These are phyloP conservation scores for Capronia coronata DNA, from an alignment of 2,329 filamentous ascomycete species.

Conservation along the genomic window DNA sequence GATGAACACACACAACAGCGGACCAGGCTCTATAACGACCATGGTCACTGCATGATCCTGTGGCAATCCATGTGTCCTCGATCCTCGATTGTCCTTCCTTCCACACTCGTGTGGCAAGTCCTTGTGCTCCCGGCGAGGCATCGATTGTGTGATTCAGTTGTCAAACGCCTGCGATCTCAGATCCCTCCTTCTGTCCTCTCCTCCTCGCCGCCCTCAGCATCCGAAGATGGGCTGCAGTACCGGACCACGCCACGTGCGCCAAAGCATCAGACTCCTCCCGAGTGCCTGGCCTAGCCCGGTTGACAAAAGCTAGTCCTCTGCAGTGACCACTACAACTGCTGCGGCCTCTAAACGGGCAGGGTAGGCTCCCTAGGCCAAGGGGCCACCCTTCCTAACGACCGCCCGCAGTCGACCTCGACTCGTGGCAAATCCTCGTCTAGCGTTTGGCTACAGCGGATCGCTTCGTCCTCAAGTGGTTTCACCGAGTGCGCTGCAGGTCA, in stretches of 20 bases:
- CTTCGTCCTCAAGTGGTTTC: background rate
- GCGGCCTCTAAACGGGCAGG: background rate
- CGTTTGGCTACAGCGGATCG: background rate
- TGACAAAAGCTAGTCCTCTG: too few relatives aligned
- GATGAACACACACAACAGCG: too few relatives aligned
- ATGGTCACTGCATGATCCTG: too few relatives aligned
- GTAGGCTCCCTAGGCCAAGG: background rate
- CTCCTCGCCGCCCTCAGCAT: background rate
- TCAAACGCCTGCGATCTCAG: background rate
- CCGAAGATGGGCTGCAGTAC: background rate
- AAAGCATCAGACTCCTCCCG: background rate
- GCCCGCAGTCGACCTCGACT: background rate
- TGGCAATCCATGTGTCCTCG: background rate
- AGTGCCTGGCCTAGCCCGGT: background rate
- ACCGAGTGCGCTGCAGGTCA: background rate
- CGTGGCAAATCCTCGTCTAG: background rate
- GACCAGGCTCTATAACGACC: too few relatives aligned
- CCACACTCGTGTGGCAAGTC: background rate
- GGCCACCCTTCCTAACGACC: background rate
- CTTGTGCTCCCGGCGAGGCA: background rate
- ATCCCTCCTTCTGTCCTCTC: background rate
- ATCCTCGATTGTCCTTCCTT: background rate
- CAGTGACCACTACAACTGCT: background rate
- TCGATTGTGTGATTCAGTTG: background rate
- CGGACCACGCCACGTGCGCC: slow-evolving; percentile 3